A percentile compares a stretch with the other conserved stretches of the same genome.
Evolutionary conservation across 2,329 filamentous ascomycete genomes (phyloP).

Genomic region (Fusarium robinianum): DNA sequence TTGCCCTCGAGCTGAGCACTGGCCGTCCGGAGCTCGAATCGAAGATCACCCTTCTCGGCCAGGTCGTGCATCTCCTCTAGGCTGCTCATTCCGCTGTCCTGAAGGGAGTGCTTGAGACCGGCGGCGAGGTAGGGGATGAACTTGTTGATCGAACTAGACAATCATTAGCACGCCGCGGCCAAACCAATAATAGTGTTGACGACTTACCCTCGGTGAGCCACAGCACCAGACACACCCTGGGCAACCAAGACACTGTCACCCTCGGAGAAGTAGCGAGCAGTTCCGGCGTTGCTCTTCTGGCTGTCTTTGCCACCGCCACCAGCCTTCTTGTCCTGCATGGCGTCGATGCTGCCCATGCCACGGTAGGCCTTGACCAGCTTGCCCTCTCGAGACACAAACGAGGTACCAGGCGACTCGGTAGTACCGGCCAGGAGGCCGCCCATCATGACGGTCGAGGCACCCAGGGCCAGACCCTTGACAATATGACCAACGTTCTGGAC

Average conservation of each 20-base stretch:
- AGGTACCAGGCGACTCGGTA: conserved; percentile 95
- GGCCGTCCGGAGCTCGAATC: conserved; percentile 92
- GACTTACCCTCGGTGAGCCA: conserved; percentile 71
- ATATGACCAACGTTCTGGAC: conserved; percentile 99
- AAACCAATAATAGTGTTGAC: neutral
- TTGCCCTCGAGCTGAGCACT: conserved; percentile 96
- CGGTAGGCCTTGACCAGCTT: conserved; percentile 99
- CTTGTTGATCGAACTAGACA: conserved; percentile 77
- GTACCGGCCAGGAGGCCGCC: conserved; percentile 95
- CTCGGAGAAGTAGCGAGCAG: conserved; percentile 97
- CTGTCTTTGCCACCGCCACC: conserved; percentile 72
- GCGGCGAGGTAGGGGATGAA: conserved; percentile 96
- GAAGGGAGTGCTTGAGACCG: conserved; percentile 95
- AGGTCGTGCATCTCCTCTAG: conserved; percentile 75
- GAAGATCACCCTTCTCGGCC: conserved; percentile 74
- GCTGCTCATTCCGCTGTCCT: conserved; percentile 89
- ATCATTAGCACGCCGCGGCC: conserved; percentile 36
- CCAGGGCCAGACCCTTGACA: conserved; percentile 94
- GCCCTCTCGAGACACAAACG: conserved; percentile 93
- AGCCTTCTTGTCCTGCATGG: conserved; percentile 99
- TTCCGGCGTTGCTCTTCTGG: conserved; percentile 88
- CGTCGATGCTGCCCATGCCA: conserved; percentile 98
- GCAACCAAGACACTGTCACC: conserved; percentile 93
- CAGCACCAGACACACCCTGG: conserved; percentile 89
- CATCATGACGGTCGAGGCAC: conserved; percentile 98